These are phyloP conservation scores for Pelagophyceae sp. DNA, from an alignment of 352 stramenopile species.

Conservation along the genomic window DNA sequence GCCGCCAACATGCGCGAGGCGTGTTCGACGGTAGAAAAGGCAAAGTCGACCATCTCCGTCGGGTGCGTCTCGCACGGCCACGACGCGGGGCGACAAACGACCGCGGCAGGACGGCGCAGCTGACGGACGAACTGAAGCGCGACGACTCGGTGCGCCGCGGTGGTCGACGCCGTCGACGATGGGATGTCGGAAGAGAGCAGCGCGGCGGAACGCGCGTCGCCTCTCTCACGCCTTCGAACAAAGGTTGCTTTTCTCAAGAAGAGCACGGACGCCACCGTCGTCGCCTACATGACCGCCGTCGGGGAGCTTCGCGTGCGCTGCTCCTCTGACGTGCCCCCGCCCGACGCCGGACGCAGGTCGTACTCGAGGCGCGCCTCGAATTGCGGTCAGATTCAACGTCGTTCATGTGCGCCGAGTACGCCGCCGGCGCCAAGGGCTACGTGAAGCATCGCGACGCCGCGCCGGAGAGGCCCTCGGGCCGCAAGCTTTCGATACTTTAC, in stretches of 20 bases:
- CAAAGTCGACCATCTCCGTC: background rate
- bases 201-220: too few relatives aligned
- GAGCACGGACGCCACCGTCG: background rate
- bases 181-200: too few relatives aligned
- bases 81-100: too few relatives aligned
- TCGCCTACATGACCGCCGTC: too few relatives aligned
- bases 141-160: background rate
- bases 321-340: too few relatives aligned
- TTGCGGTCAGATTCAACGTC: background rate
- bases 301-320: too few relatives aligned
- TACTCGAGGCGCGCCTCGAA: background rate
- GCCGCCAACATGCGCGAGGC: background rate
- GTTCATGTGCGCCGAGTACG: slow-evolving; percentile 17
- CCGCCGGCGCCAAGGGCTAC: background rate
- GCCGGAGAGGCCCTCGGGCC: background rate
- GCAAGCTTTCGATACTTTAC: slow-evolving; percentile 17
- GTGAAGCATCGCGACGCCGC: slow-evolving; percentile 8
- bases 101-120: too few relatives aligned
- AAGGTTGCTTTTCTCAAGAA: background rate
- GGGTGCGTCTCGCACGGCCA: too few relatives aligned
- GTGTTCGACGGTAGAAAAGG: background rate
- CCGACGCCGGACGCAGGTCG: too few relatives aligned
- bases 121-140: background rate
- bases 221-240: too few relatives aligned
- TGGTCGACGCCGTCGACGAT: too few relatives aligned